Evolutionary conservation across 208 protist species (phyloP).

Genomic region (Porcisia hertigi): DNA sequence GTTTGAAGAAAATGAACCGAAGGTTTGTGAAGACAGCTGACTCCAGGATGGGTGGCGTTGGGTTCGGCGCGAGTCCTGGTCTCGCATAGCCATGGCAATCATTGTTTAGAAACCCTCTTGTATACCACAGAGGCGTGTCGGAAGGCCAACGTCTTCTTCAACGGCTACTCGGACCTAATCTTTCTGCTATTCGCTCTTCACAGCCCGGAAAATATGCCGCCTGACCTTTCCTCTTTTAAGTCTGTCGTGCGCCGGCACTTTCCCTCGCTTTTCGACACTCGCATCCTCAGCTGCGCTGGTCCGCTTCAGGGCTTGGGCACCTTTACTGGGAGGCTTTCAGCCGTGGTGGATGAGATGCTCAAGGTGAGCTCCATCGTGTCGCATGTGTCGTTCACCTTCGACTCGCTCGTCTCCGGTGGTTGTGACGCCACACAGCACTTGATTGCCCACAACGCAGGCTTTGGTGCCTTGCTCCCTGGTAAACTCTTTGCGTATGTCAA

Average conservation of each 20-base stretch:
- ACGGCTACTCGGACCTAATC: conserved; percentile 63
- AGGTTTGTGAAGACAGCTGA: not conserved
- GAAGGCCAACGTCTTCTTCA: conserved; percentile 65
- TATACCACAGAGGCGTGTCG: conserved; percentile 29
- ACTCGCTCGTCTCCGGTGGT: conserved; percentile 13
- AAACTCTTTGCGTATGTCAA: conserved; percentile 48
- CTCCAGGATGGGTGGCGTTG: not conserved
- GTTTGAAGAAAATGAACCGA: conserved; percentile 16
- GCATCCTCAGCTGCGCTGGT: conserved; percentile 42
- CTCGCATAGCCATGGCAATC: conserved; percentile 35
- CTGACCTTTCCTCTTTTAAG: conserved; percentile 50
- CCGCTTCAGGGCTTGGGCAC: conserved; percentile 42
- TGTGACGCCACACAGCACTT: conserved; percentile 5
- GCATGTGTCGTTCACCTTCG: conserved; percentile 17
- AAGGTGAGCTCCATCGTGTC: conserved; percentile 8
- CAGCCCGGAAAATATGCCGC: conserved; percentile 28
- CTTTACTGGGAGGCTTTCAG: conserved; percentile 44
- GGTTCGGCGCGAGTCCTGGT: not conserved
- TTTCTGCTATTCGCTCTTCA: conserved; percentile 51
- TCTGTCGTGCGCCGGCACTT: conserved; percentile 38
- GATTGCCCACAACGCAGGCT: conserved; percentile 39
- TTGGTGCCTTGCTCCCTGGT: conserved; percentile 65
- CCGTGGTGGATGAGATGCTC: conserved; percentile 36
- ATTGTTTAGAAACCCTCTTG: conserved; percentile 46
- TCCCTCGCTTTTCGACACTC: conserved; percentile 68